phyloP scores from a whole-genome alignment of 345 rosid genomes.

The Gossypium thurberi region DNA sequence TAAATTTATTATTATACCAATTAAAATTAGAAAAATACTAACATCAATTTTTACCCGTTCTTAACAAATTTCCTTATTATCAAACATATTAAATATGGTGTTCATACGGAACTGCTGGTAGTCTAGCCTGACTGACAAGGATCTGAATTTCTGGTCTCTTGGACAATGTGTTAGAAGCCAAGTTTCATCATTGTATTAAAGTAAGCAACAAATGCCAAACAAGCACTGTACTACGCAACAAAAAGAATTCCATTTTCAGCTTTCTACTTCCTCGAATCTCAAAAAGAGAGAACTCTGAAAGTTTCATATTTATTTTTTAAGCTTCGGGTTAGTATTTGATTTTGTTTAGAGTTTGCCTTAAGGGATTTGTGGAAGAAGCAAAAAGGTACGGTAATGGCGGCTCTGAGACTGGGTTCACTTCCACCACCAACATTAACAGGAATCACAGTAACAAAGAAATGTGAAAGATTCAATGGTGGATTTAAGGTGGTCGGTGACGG shows the following conservation, averaged over 20 bases:
- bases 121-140: no score
- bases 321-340: not conserved
- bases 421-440: not conserved
- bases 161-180: no score
- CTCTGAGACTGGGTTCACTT: conserved; percentile 19
- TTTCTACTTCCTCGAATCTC: not conserved
- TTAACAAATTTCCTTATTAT: no score
- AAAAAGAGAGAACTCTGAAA: not conserved
- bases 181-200: not conserved
- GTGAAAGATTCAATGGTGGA: conserved; percentile 7
- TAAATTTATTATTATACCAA: no score
- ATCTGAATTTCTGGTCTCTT: no score
- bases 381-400: not conserved
- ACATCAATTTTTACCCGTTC: no score
- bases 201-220: not conserved
- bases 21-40: no score
- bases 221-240: not conserved
- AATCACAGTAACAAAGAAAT: not conserved
- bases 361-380: not conserved
- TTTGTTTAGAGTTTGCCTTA: not conserved
- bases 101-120: no score
- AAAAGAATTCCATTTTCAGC: not conserved
- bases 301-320: not conserved
- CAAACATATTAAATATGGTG: no score
- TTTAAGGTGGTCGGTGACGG: conserved; percentile 12